Evolutionary conservation across 495 filamentous ascomycete genomes (phyloP).

Genomic region (Xylaria nigripes): DNA sequence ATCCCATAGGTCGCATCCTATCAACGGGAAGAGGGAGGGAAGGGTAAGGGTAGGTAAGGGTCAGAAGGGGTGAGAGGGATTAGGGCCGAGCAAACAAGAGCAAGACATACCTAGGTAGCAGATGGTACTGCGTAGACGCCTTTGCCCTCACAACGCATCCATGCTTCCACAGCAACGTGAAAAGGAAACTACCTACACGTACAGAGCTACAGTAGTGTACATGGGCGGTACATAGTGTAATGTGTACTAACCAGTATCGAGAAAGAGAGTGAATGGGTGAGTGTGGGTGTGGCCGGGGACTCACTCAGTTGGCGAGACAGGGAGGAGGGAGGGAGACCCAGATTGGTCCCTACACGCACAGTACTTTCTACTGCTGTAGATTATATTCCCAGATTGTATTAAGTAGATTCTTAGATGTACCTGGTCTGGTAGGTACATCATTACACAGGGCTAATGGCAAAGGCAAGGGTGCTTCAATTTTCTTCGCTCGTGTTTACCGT

Average conservation of each 20-base stretch:
- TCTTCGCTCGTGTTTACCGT: conserved; percentile 6
- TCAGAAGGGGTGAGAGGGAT: neutral
- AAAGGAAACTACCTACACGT: no score
- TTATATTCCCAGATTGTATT: neutral
- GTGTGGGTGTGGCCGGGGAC: conserved; percentile 4
- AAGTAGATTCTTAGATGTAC: no score
- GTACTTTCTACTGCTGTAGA: conserved; percentile 8
- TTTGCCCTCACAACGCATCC: no score
- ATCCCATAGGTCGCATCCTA: no score
- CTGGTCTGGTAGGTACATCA: neutral
- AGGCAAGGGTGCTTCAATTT: conserved; percentile 11
- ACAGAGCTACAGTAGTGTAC: no score
- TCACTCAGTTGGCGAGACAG: conserved; percentile 6
- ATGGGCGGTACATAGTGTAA: no score
- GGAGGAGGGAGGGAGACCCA: conserved; percentile 9
- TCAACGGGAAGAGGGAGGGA: neutral
- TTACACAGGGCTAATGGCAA: conserved; percentile 7
- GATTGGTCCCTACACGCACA: conserved; percentile 13
- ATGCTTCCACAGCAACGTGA: no score
- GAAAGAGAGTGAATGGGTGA: no score
- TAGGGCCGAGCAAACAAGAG: conserved; percentile 1
- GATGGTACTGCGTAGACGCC: no score
- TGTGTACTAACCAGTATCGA: no score
- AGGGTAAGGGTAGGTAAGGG: neutral
- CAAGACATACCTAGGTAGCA: no score